A percentile compares a stretch with the other conserved stretches of the same genome.
Evolutionary conservation across 257 asterid genomes (phyloP).

Genomic region (Eustoma russellianum): DNA sequence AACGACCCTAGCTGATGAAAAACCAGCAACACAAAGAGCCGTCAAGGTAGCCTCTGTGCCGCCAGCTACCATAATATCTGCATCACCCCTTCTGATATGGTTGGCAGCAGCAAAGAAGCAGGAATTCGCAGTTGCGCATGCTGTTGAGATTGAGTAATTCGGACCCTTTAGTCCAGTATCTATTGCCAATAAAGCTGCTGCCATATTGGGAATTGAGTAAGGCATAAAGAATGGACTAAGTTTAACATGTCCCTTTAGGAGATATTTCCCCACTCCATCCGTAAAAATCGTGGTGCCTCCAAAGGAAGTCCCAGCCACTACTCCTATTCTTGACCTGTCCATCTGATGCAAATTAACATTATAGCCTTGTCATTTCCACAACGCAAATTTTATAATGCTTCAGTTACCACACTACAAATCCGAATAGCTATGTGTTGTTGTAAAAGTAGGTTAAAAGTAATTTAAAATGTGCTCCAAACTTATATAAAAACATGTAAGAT

Average conservation of each 20-base stretch:
- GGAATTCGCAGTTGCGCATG: conserved; percentile 35
- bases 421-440: not conserved
- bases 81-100: conserved; percentile 35
- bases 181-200: conserved; percentile 30
- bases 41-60: conserved; percentile 35
- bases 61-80: conserved; percentile 34
- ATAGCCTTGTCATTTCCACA: too few relatives aligned
- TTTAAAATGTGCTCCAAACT: too few relatives aligned
- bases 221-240: conserved; percentile 36
- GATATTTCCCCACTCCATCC: conserved; percentile 24
- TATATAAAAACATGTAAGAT: too few relatives aligned
- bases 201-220: conserved; percentile 35
- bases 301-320: conserved; percentile 28
- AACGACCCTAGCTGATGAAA: conserved; percentile 29
- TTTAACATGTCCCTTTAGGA: conserved; percentile 31
- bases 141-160: conserved; percentile 35
- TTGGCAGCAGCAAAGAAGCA: conserved; percentile 30
- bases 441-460: too few relatives aligned
- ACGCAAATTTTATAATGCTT: not conserved
- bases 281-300: conserved; percentile 30
- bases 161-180: conserved; percentile 39
- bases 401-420: not conserved
- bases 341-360: conserved; percentile 10
- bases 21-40: conserved; percentile 26
- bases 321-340: conserved; percentile 31